Conservation (phyloP, 1,284 basidiomycete species). For the Grifola frondosa region DNA sequence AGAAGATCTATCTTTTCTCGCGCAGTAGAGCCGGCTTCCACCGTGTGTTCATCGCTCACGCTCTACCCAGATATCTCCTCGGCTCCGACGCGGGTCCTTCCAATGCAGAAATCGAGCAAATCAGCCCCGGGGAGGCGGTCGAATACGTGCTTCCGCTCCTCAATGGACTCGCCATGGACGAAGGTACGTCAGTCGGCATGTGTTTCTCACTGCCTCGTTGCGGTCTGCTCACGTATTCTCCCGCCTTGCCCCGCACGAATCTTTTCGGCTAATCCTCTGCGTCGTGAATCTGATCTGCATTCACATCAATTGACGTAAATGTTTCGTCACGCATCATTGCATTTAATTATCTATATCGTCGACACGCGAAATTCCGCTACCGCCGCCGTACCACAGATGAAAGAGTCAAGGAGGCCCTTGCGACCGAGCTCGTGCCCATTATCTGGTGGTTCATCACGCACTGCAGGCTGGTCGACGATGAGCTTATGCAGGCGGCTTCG, state of each 20-base stretch:
- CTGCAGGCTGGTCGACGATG: slow-evolving; percentile 56
- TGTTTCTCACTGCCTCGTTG: slow-evolving; percentile 13
- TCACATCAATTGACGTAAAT: slow-evolving; percentile 17
- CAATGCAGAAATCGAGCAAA: slow-evolving; percentile 43
- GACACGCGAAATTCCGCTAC: neutral
- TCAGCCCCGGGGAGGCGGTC: slow-evolving; percentile 86
- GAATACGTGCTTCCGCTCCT: slow-evolving; percentile 94
- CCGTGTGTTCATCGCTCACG: slow-evolving; percentile 80
- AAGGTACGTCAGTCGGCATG: slow-evolving; percentile 57
- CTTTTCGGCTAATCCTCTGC: too few relatives aligned
- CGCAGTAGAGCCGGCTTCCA: slow-evolving; percentile 86
- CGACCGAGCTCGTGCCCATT: slow-evolving; percentile 77
- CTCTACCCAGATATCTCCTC: slow-evolving; percentile 50
- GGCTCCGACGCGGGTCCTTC: slow-evolving; percentile 19
- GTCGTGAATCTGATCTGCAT: slow-evolving; percentile 7
- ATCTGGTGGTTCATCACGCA: slow-evolving; percentile 95
- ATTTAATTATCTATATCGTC: neutral
- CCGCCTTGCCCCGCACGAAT: slow-evolving; percentile 5
- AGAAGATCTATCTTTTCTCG: slow-evolving; percentile 93
- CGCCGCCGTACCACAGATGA: slow-evolving; percentile 71
- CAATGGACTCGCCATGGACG: slow-evolving; percentile 84
- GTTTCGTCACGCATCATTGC: slow-evolving; percentile 8
- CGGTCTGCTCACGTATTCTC: slow-evolving; percentile 12
- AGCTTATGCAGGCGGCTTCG: slow-evolving; percentile 6
- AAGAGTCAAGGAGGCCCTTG: slow-evolving; percentile 88